These are phyloP conservation scores for Cunninghamia lanceolata DNA, from an alignment of 75 land plant genomes.

Conservation along the genomic window DNA sequence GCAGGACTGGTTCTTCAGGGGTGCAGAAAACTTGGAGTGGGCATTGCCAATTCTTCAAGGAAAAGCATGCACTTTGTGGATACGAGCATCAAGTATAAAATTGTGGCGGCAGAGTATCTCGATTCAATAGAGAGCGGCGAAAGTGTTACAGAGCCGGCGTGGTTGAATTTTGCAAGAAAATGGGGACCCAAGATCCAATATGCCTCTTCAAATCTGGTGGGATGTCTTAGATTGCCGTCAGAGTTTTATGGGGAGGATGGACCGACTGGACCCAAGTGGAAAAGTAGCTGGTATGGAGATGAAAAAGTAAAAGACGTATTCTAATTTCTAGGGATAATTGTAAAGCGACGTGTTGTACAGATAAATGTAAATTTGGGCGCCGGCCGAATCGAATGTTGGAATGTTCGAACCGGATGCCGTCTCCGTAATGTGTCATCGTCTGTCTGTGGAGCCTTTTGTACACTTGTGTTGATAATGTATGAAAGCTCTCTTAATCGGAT, in stretches of 20 bases:
- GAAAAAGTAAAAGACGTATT: constrained; percentile 9
- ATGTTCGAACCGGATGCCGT: no score
- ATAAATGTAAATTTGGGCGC: no score
- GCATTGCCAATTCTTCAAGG: constrained; percentile 26
- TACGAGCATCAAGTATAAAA: constrained; percentile 14
- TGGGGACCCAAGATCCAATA: constrained; percentile 44
- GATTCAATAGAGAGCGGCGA: background rate
- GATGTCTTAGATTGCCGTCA: constrained; percentile 24
- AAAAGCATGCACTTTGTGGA: constrained; percentile 5
- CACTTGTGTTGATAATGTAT: no score
- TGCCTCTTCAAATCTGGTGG: constrained; percentile 14
- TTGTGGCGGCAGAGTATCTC: constrained; percentile 34
- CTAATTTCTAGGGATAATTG: no score
- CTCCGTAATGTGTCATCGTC: no score
- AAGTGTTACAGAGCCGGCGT: constrained; percentile 27
- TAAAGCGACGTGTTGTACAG: no score
- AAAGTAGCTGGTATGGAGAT: constrained; percentile 33
- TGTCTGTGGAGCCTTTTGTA: no score
- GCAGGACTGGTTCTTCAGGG: constrained; percentile 31
- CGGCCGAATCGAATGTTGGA: no score
- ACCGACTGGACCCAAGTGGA: constrained; percentile 45
- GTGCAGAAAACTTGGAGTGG: constrained; percentile 32
- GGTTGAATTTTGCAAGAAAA: constrained; percentile 39
- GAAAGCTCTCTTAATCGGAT: no score
- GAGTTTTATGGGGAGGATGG: constrained; percentile 40